Conservation (phyloP, 2,329 filamentous ascomycete genomes). For the Huntiella decipiens region DNA sequence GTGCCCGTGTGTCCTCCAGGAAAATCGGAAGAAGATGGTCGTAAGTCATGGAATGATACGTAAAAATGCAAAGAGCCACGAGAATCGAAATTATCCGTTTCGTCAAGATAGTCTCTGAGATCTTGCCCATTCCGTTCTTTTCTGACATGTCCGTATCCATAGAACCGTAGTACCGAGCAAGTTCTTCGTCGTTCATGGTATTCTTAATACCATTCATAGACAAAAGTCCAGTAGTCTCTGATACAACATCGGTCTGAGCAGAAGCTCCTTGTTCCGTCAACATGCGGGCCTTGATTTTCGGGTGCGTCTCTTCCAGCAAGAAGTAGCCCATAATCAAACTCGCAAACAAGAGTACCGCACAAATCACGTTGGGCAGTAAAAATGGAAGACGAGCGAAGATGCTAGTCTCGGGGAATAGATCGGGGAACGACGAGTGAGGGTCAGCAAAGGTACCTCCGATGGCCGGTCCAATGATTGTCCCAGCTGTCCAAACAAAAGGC, state of each 20-base stretch:
- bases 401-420: conserved; percentile 44
- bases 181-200: conserved; percentile 32
- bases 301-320: conserved; percentile 74
- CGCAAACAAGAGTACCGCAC: conserved; percentile 53
- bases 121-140: conserved; percentile 17
- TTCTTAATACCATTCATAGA: conserved; percentile 22
- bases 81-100: conserved; percentile 30
- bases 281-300: conserved; percentile 46
- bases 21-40: conserved; percentile 87
- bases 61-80: conserved; percentile 72
- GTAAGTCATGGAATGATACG: conserved; percentile 88
- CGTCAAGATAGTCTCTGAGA: conserved; percentile 10
- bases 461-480: conserved; percentile 72
- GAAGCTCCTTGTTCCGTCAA: conserved; percentile 7
- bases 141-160: conserved; percentile 26
- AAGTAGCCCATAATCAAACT: conserved; percentile 69
- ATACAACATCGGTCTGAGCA: conserved; percentile 23
- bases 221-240: conserved; percentile 55
- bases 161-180: conserved; percentile 47
- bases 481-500: conserved; percentile 86
- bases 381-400: conserved; percentile 70
- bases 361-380: conserved; percentile 74
- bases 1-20: conserved; percentile 53
- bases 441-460: conserved; percentile 77
- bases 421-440: conserved; percentile 55